Evolutionary conservation across 345 rosid species (phyloP), one percentile per base, ranked within the genome.

Genomic region (Populus deltoides): DNA sequence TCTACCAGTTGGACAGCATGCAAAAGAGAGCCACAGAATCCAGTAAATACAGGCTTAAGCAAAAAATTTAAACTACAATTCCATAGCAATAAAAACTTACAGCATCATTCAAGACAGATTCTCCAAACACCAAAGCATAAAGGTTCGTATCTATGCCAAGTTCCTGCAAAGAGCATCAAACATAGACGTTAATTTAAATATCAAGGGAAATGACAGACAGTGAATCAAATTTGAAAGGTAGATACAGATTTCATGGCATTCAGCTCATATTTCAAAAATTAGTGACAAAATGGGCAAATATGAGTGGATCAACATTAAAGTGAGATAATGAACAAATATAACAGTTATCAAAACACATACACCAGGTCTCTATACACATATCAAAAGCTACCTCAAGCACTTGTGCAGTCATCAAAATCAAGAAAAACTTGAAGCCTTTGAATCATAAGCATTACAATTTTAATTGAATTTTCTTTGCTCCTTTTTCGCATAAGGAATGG

Each of bases 91-190:
- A 57, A 77, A 74, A 81, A 81, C 92, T 86, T 87, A 96, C 99
- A n/a, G 99, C 99, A 78, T 96, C 99, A 84, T 96, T 96, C 78
- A 96, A 86, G 80, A 96, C 99, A 27, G 98, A 96, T 89, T 96
- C 99, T 69, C 99, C 99, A 79, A 96, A 96, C 72, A 96, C 99
- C 86, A 93, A 83, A 17, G 99, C 98, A 87, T 96, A 96, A 71
- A 96, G 91, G 85, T 96, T 96, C 78, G 77, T 85, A 84, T 96
- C 98, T 53, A 97, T 92, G 82, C 99, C 99, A 82, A 96, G 93
- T 87, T 96, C 99, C 99, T 93, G 87, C 79, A 86, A 71, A 63
- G 78, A 70, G 8, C 71, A 77, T 35, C 68, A 78, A 15, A 43
- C 57, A 68, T 51, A 39, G 20, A 59, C 41, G 18, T n/a, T 39